Conservation (phyloP, 2,329 filamentous ascomycete species). For the Neonectria coccinea region DNA sequence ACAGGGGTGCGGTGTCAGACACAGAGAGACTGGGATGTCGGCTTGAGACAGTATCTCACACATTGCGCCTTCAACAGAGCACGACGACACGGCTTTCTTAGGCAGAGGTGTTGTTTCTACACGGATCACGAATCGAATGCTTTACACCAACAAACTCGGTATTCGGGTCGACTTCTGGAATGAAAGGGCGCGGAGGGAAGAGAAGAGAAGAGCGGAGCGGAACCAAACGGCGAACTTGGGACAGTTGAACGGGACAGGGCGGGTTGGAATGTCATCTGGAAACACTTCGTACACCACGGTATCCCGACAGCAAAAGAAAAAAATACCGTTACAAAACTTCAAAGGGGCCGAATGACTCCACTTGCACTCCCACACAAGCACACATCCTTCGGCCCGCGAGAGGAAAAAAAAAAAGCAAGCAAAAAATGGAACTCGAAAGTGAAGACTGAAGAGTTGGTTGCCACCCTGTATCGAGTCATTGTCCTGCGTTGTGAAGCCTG, state of each 20-base stretch:
- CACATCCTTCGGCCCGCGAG: not conserved
- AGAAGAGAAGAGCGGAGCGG: not conserved
- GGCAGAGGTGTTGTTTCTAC: not conserved
- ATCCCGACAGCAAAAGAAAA: not conserved
- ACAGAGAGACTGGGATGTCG: not conserved
- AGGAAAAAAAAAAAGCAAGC: conserved; percentile 2
- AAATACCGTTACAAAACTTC: not conserved
- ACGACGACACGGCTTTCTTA: not conserved
- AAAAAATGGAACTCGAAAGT: not conserved
- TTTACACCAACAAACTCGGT: not conserved
- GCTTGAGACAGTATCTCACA: conserved; percentile 15
- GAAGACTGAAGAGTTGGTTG: too few species aligned
- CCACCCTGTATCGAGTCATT: not conserved
- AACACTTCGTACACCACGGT: not conserved
- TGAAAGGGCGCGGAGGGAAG: not conserved
- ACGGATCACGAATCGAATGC: not conserved
- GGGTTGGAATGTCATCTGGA: not conserved
- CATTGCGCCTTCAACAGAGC: not conserved
- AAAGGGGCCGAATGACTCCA: conserved; percentile 7
- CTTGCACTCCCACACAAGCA: conserved; percentile 11
- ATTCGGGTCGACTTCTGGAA: not conserved
- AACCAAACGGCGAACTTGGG: not conserved
- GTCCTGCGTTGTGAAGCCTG: too few species aligned
- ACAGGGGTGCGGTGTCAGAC: conserved; percentile 9
- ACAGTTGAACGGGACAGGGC: not conserved